phyloP scores from a whole-genome alignment of 2,329 filamentous ascomycete genomes.

The Rosellinia necatrix region DNA sequence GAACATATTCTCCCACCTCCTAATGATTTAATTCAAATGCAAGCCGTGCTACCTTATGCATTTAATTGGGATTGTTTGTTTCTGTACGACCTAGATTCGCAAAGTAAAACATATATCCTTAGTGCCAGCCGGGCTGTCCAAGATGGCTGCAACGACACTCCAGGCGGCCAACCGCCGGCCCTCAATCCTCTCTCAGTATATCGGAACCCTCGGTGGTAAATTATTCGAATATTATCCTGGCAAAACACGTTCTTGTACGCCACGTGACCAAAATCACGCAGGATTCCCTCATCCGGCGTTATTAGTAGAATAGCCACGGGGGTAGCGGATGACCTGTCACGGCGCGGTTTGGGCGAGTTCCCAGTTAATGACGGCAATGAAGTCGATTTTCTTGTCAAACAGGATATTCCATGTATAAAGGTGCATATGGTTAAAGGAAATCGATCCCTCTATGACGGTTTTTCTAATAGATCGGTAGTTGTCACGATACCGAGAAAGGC shows the following conservation, averaged over 20 bases:
- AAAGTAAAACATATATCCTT: constrained; percentile 8
- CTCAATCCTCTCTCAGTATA: constrained; percentile 22
- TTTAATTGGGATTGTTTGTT: background rate
- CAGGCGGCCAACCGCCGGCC: background rate
- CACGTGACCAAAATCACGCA: constrained; percentile 26
- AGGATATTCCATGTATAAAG: constrained; percentile 42
- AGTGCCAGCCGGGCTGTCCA: constrained; percentile 18
- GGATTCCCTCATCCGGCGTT: constrained; percentile 22
- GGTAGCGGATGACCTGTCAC: constrained; percentile 39
- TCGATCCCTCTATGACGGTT: constrained; percentile 10
- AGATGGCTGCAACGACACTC: constrained; percentile 18
- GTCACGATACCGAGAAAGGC: constrained; percentile 36
- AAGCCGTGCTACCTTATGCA: constrained; percentile 5
- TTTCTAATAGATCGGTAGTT: constrained; percentile 30
- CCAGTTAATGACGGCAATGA: constrained; percentile 42
- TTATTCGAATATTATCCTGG: constrained; percentile 18
- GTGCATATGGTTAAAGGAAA: constrained; percentile 42
- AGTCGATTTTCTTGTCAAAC: constrained; percentile 39
- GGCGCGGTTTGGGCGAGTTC: constrained; percentile 41
- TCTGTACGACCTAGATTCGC: background rate
- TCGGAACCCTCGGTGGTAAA: constrained; percentile 27
- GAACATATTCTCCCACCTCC: constrained; percentile 8
- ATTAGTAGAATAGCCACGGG: constrained; percentile 40
- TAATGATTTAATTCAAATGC: background rate
- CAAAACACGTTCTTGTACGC: constrained; percentile 26